Evolutionary conservation across 2,329 filamentous ascomycete species (phyloP).

Genomic region (Exophiala spinifera): DNA sequence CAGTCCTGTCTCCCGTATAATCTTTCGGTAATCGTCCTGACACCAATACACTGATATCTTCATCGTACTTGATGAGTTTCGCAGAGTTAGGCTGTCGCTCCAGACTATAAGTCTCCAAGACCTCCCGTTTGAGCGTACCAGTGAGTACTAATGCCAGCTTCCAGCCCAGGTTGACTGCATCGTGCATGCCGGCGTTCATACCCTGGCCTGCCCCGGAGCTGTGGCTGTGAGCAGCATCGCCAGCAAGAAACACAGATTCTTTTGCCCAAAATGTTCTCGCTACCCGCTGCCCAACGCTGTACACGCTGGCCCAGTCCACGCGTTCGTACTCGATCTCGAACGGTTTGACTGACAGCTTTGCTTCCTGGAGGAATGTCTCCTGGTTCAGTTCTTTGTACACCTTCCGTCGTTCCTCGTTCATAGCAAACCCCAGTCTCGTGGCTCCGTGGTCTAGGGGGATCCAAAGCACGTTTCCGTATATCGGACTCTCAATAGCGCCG

Average conservation of each 20-base stretch:
- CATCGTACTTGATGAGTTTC: conserved; percentile 35
- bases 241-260: conserved; percentile 24
- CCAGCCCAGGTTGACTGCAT: conserved; percentile 28
- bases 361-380: conserved; percentile 39
- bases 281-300: conserved; percentile 44
- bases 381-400: conserved; percentile 37
- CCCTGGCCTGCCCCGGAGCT: conserved; percentile 28
- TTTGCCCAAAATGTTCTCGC: conserved; percentile 25
- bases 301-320: conserved; percentile 47
- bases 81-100: conserved; percentile 34
- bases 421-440: conserved; percentile 54
- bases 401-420: conserved; percentile 42
- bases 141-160: conserved; percentile 27
- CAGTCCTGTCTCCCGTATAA: conserved; percentile 33
- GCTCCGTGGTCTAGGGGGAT: conserved; percentile 52
- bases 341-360: conserved; percentile 40
- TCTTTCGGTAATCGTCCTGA: conserved; percentile 34
- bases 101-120: conserved; percentile 32
- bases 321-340: conserved; percentile 40
- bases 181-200: conserved; percentile 30
- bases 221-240: conserved; percentile 26
- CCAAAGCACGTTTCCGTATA: conserved; percentile 57
- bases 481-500: conserved; percentile 50
- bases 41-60: conserved; percentile 29
- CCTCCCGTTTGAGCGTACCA: conserved; percentile 24